phyloP scores from a whole-genome alignment of 176 grass and related monocot genomes.

The maize (Zea mays) region Zm-B73-REFERENCE-NAM-5.0 NC_050097.1:29506501-29507000 shows the following conservation, averaged over 20 bases:
- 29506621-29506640: slow-evolving; percentile 38
- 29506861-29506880: background rate
- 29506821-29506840: background rate
- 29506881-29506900: background rate
- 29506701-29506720: slow-evolving; percentile 63
- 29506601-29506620: slow-evolving; percentile 27
- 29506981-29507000: background rate
- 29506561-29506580: slow-evolving; percentile 45
- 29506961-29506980: background rate
- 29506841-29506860: background rate
- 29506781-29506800: slow-evolving; percentile 47
- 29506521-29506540: slow-evolving; percentile 35
- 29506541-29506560: slow-evolving; percentile 10
- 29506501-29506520: slow-evolving; percentile 74
- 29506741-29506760: slow-evolving; percentile 65
- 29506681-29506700: slow-evolving; percentile 62
- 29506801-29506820: background rate
- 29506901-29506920: background rate
- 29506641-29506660: background rate
- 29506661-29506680: slow-evolving; percentile 47
- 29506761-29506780: slow-evolving; percentile 68
- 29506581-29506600: slow-evolving; percentile 39
- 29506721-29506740: slow-evolving; percentile 64
- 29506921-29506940: background rate
- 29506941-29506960: background rate